phyloP scores from a whole-genome alignment of 352 stramenopile genomes.

The Phytophthora litchii region DNA sequence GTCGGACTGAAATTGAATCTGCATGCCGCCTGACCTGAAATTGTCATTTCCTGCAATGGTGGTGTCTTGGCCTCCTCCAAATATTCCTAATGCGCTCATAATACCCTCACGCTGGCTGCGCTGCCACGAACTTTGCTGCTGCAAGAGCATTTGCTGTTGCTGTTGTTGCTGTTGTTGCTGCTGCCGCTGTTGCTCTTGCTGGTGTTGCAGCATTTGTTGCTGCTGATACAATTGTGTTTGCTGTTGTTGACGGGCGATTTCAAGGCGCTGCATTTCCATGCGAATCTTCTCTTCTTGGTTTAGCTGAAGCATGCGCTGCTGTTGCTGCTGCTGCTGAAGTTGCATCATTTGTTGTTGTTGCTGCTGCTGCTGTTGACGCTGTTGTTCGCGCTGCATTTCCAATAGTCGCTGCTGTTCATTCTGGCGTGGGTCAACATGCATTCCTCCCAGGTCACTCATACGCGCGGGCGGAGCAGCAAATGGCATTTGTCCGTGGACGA shows the following conservation, averaged over 20 bases:
- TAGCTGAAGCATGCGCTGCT: constrained; percentile 66
- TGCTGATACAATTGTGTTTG: constrained; percentile 63
- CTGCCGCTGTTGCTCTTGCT: constrained; percentile 72
- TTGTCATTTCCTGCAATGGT: constrained; percentile 32
- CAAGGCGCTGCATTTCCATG: constrained; percentile 82
- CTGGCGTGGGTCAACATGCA: constrained; percentile 36
- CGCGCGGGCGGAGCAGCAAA: constrained; percentile 51
- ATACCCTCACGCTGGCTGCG: constrained; percentile 75
- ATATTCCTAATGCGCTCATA: constrained; percentile 78
- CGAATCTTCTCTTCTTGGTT: constrained; percentile 77
- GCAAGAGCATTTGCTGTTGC: constrained; percentile 69
- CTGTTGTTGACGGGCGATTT: constrained; percentile 75
- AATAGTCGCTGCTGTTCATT: constrained; percentile 63
- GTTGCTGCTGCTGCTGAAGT: constrained; percentile 69
- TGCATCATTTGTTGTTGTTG: constrained; percentile 63
- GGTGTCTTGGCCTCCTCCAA: constrained; percentile 46
- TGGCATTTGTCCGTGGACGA: constrained; percentile 69
- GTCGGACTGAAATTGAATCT: constrained; percentile 58
- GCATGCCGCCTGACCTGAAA: constrained; percentile 45
- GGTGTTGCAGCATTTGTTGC: constrained; percentile 66
- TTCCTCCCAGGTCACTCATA: constrained; percentile 24
- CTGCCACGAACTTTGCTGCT: constrained; percentile 84
- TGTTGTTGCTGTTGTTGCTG: constrained; percentile 78
- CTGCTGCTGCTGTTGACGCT: constrained; percentile 44
- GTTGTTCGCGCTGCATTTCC: constrained; percentile 69